Percentiles rank a stretch among this genome's conserved stretches.
Evolutionary conservation across 2,329 filamentous ascomycete genomes (phyloP).

Genomic region (Triangularia setosa): DNA sequence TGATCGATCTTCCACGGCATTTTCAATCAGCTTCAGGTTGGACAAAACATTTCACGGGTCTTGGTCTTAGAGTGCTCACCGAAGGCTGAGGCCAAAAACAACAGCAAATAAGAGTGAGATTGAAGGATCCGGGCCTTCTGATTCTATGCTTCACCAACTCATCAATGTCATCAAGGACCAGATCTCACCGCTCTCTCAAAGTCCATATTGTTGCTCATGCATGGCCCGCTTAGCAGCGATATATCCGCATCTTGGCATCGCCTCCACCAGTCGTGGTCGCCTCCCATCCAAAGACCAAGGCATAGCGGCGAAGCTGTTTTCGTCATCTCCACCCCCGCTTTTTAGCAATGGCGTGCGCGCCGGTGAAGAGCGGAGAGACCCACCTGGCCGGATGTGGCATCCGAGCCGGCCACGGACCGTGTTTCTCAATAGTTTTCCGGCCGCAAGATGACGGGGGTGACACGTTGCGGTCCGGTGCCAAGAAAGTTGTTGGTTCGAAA

Average conservation of each 20-base stretch:
- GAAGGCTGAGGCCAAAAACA: too few species aligned
- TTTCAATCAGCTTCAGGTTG: background rate
- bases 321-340: background rate
- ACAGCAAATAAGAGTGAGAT: too few species aligned
- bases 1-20: too few species aligned
- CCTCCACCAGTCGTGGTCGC: background rate
- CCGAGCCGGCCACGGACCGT: background rate
- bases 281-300: background rate
- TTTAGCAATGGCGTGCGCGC: background rate
- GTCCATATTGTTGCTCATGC: background rate
- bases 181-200: background rate
- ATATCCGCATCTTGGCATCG: background rate
- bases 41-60: background rate
- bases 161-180: background rate
- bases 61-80: too few species aligned
- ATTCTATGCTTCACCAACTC: too few species aligned
- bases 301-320: background rate
- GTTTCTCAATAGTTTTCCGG: background rate
- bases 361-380: background rate
- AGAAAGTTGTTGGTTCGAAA: background rate
- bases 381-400: background rate
- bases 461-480: background rate
- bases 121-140: too few species aligned
- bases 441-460: background rate
- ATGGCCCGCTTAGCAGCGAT: background rate